Conservation (phyloP, 2,329 filamentous ascomycete species). For the Rhynchosporium secalis region DNA sequence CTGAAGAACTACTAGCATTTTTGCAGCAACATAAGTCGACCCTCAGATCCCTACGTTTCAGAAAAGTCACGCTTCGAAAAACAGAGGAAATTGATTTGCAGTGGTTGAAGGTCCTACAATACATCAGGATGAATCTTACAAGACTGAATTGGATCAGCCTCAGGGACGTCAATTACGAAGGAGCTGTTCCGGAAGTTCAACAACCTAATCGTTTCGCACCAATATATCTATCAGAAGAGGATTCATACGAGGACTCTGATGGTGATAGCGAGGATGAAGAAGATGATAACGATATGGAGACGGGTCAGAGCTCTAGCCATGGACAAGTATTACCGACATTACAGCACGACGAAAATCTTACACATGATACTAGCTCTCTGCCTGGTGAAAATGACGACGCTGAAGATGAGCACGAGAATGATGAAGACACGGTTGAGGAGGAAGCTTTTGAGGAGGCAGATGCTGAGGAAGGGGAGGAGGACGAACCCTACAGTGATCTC, state of each 20-base stretch:
- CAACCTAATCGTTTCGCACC: neutral
- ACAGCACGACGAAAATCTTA: neutral
- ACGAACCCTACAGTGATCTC: slow-evolving; percentile 17
- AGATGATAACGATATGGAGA: neutral
- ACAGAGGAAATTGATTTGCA: slow-evolving; percentile 42
- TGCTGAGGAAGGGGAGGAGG: slow-evolving; percentile 16
- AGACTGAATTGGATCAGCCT: slow-evolving; percentile 62
- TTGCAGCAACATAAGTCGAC: slow-evolving; percentile 55
- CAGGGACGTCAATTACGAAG: slow-evolving; percentile 59
- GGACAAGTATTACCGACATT: neutral
- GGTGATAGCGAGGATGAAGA: neutral
- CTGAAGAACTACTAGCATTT: slow-evolving; percentile 60
- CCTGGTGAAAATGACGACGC: slow-evolving; percentile 40
- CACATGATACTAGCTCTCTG: neutral
- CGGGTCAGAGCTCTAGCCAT: neutral
- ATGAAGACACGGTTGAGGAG: slow-evolving; percentile 36
- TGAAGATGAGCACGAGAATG: slow-evolving; percentile 32
- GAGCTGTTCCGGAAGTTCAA: neutral
- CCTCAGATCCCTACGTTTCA: slow-evolving; percentile 58
- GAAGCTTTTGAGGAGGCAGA: neutral
- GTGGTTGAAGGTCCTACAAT: slow-evolving; percentile 61
- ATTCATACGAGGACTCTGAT: slow-evolving; percentile 25
- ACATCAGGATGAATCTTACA: slow-evolving; percentile 56
- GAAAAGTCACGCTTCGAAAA: slow-evolving; percentile 60
- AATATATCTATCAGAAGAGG: slow-evolving; percentile 36